These are phyloP conservation scores for Croton setiger DNA, from an alignment of 441 rosid species.

Conservation along the genomic window DNA sequence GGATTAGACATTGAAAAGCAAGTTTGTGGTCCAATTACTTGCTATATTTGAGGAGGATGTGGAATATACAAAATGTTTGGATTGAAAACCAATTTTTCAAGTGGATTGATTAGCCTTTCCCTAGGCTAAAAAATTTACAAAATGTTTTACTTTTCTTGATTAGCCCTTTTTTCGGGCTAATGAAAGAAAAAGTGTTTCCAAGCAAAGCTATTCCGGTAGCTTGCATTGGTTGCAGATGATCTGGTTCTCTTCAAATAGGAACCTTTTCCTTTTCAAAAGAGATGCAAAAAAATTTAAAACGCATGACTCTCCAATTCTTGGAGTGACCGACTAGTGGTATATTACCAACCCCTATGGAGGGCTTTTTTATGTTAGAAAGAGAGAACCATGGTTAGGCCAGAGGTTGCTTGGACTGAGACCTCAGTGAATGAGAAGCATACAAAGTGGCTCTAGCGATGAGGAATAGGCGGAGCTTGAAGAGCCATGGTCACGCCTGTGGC, in stretches of 20 bases:
- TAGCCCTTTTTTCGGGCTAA: constrained; percentile 27
- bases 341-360: constrained; percentile 51
- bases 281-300: constrained; percentile 37
- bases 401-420: constrained; percentile 52
- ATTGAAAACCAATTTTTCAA: constrained; percentile 39
- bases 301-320: constrained; percentile 47
- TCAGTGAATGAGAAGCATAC: constrained; percentile 24
- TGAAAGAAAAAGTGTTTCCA: constrained; percentile 25
- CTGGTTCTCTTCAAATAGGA: constrained; percentile 39
- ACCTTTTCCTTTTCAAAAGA: constrained; percentile 35
- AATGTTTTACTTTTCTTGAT: constrained; percentile 13
- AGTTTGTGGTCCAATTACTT: constrained; percentile 29
- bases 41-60: constrained; percentile 33
- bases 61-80: constrained; percentile 42
- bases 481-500: constrained; percentile 84
- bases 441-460: constrained; percentile 52
- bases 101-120: constrained; percentile 47
- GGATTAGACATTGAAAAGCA: constrained; percentile 38
- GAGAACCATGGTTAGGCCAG: constrained; percentile 89
- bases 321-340: constrained; percentile 27
- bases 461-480: constrained; percentile 57
- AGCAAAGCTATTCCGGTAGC: constrained; percentile 44
- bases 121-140: constrained; percentile 44
- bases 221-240: constrained; percentile 32
- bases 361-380: constrained; percentile 26